Percentiles rank a stretch among this genome's conserved stretches.
These are phyloP conservation scores for Fraxinus albicans DNA, from an alignment of 305 asterid species.

Conservation along the genomic window DNA sequence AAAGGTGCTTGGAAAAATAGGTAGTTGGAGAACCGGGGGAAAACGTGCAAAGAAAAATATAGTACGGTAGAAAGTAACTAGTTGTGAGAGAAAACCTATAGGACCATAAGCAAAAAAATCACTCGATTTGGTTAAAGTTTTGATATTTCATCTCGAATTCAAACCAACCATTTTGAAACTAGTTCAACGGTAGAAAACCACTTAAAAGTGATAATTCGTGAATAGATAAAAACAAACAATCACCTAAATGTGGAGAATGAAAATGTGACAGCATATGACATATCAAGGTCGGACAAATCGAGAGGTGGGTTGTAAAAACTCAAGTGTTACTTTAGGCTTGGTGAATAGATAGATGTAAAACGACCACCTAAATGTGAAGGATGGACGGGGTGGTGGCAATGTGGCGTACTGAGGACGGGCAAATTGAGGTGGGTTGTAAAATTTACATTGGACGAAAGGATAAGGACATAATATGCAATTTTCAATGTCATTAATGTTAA, in stretches of 20 bases:
- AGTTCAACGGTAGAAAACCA: neutral
- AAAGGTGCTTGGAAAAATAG: neutral
- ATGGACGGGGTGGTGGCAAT: no score
- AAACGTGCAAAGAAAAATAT: neutral
- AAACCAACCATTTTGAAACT: neutral
- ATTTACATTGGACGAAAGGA: neutral
- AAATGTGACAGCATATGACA: neutral
- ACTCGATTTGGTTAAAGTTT: no score
- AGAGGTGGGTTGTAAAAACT: neutral
- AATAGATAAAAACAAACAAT: no score
- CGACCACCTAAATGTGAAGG: no score
- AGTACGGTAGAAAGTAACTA: neutral
- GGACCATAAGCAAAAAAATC: neutral
- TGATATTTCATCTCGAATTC: no score
- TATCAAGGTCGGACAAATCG: neutral
- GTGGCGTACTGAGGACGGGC: no score
- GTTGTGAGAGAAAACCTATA: neutral
- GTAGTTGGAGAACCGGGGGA: neutral
- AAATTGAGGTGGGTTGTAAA: no score
- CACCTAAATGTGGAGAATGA: neutral
- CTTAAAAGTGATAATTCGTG: no score
- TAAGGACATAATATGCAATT: neutral
- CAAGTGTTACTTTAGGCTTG: neutral
- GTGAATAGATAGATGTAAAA: no score
- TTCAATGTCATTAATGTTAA: neutral